Evolutionary conservation across 192 early-diverging fungal genomes (phyloP), one percentile per base, ranked within the genome.

Genomic region (Martensiomyces pterosporus): DNA sequence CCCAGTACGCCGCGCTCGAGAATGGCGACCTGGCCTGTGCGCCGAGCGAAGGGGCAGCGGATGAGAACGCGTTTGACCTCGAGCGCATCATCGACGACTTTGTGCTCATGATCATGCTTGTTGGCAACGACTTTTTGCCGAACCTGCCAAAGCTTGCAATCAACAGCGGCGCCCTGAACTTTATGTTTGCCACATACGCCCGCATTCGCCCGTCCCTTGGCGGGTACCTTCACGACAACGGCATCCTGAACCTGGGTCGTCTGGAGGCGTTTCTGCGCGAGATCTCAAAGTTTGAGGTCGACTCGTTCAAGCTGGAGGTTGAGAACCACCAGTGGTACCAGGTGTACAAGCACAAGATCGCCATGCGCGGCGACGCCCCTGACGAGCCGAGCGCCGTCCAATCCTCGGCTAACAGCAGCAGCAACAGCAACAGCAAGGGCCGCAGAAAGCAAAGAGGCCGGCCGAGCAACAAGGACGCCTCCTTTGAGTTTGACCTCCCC

Each of bases 81-180:
- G 97, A 99, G 63, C 84, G 92, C 18, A 86, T 94, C 16, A 88
- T 97, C 39, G 97, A 99, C 64, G 97, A 99, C 55, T 99, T 91
- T 63, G 84, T 97, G 2, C 78, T 99, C 19, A 77, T 97, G 56
- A 85, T 82, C 40, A 85, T 97, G 70, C 93, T 98, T 68, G 85
- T 98, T 21, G 96, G 96, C 42, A 98, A 98, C 67, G 96, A 98
- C 71, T 99, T 97, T 67, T 60, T 99, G 51, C 96, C 96, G 35
- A 90, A 90, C 65, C 60, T 98, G 29, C 93, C 93, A 27, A 89
- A 87, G 48, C 76, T 98, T 25, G 90, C 96, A 47, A 99, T 99
- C 56, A 85, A 85, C 21, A 89, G 94, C 67, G 92, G 92, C 41
- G 93, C 92, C 0, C 56, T 88, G 22, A 79, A 77, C 44, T 69